Evolutionary conservation across 129 eudicot species (phyloP).

Genomic region (Deinandra increscens): DNA sequence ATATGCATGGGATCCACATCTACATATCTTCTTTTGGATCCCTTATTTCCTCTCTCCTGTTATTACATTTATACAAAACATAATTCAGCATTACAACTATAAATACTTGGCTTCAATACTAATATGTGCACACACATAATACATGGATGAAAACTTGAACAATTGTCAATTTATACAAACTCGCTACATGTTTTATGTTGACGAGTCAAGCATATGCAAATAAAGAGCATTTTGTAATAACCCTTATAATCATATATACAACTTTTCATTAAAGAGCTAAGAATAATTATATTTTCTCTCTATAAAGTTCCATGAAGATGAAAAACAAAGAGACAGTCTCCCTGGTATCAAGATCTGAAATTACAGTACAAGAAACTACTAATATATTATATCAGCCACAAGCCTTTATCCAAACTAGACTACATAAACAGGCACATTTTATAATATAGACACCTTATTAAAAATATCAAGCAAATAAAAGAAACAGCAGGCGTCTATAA

Average conservation of each 20-base stretch:
- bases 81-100: constrained; percentile 18
- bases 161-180: constrained; percentile 6
- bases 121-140: constrained; percentile 3
- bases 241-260: not conserved
- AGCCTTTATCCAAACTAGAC: constrained; percentile 8
- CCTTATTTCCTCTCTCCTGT: constrained; percentile 43
- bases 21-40: constrained; percentile 47
- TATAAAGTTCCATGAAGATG: not conserved
- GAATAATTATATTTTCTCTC: not conserved
- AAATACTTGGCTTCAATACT: constrained; percentile 11
- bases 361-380: not conserved
- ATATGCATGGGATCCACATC: constrained; percentile 43
- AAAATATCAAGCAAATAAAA: not conserved
- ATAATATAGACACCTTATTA: not conserved
- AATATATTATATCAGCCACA: not conserved
- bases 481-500: not conserved
- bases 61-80: constrained; percentile 2
- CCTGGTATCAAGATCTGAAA: not conserved
- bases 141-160: constrained; percentile 6
- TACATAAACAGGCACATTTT: not conserved
- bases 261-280: not conserved
- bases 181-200: not conserved
- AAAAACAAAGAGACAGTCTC: not conserved
- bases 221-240: constrained; percentile 6
- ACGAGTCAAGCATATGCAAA: constrained; percentile 6